These are phyloP conservation scores for Rhynchospora tenuis DNA, from an alignment of 176 grass and related monocot species.

Conservation along the genomic window DNA sequence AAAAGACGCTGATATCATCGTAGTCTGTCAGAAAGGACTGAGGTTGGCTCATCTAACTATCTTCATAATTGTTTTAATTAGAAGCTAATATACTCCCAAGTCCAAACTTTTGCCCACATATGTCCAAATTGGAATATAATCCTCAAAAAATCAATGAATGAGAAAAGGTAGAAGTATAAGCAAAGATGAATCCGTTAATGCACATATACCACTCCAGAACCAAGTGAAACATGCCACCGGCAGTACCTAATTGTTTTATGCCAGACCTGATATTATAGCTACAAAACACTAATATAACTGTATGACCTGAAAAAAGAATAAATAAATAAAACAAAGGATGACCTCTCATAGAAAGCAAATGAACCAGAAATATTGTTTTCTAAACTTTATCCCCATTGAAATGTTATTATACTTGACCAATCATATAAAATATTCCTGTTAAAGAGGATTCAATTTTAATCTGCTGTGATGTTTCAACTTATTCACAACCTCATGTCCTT, in stretches of 20 bases:
- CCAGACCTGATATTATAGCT: not conserved
- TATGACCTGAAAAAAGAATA: not conserved
- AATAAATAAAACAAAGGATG: not conserved
- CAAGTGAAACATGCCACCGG: not conserved
- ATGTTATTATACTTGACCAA: slow-evolving; percentile 8
- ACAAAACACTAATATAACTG: not conserved
- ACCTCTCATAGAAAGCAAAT: not conserved
- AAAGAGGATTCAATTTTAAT: not conserved
- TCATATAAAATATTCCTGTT: not conserved
- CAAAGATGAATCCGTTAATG: not conserved
- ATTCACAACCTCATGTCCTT: not conserved
- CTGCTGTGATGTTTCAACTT: not conserved
- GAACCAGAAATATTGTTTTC: not conserved
- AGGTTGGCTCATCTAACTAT: slow-evolving; percentile 45
- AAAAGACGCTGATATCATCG: slow-evolving; percentile 79
- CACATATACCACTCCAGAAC: not conserved
- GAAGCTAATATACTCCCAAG: not conserved
- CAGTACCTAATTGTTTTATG: not conserved
- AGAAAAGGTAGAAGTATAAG: not conserved
- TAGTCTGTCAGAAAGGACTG: slow-evolving; percentile 90
- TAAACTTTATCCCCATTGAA: not conserved
- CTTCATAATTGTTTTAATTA: not conserved
- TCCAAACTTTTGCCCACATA: not conserved
- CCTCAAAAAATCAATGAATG: not conserved
- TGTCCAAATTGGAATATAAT: not conserved